Evolutionary conservation across 208 protist genomes (phyloP).

Genomic region (Vickermania ingenoplastis): DNA sequence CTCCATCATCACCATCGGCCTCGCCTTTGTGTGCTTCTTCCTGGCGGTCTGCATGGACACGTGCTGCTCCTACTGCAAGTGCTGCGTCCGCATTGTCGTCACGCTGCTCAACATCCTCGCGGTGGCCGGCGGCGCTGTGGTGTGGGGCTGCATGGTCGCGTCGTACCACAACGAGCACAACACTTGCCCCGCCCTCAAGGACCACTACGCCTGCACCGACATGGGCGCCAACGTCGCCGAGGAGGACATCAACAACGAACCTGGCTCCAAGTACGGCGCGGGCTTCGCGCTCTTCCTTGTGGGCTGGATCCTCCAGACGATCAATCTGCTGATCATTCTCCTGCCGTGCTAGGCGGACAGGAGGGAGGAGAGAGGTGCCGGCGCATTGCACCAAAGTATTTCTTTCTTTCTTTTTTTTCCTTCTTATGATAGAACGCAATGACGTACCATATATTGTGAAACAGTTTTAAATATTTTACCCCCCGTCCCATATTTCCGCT

Average conservation of each 20-base stretch:
- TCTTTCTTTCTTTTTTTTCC: neutral
- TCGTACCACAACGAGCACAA: constrained; percentile 3
- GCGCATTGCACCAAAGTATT: neutral
- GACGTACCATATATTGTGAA: no score
- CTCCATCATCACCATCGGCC: constrained; percentile 10
- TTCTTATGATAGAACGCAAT: neutral
- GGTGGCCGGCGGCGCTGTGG: constrained; percentile 4
- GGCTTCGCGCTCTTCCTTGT: constrained; percentile 12
- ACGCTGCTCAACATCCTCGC: constrained; percentile 1
- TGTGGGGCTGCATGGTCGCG: constrained; percentile 11
- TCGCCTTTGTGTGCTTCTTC: constrained; percentile 5
- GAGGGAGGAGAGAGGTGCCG: no score
- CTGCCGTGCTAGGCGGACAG: constrained; percentile 7
- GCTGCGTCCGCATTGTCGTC: constrained; percentile 6
- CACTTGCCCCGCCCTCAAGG: constrained; percentile 1
- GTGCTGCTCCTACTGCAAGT: constrained; percentile 8
- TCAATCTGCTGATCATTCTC: constrained; percentile 8
- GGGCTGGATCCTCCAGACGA: constrained; percentile 10
- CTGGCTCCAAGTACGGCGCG: constrained; percentile 10
- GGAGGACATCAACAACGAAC: neutral
- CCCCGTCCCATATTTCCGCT: no score
- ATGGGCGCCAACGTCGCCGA: neutral
- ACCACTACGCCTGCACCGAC: neutral
- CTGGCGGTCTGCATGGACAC: constrained; percentile 3
- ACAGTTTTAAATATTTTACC: no score